These are phyloP conservation scores for Apiospora rasikravindrae DNA, from an alignment of 2,329 filamentous ascomycete genomes.

Conservation along the genomic window DNA sequence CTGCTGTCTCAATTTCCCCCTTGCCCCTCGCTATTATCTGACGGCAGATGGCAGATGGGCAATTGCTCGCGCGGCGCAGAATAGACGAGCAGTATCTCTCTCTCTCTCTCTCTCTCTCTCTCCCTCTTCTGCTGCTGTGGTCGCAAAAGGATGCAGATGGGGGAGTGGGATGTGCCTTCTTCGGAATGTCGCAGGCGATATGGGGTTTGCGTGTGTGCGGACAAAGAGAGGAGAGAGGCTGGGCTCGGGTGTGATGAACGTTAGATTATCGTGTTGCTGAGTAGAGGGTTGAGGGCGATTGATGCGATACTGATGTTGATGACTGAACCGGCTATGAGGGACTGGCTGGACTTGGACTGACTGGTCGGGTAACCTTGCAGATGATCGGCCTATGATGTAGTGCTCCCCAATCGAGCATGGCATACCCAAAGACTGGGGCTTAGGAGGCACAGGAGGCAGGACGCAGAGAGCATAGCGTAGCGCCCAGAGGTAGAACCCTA, in stretches of 20 bases:
- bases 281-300: conserved; percentile 10
- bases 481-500: conserved; percentile 9
- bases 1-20: conserved; percentile 4
- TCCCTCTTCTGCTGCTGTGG: background rate
- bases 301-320: conserved; percentile 18
- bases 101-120: no score
- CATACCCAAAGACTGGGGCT: conserved; percentile 1
- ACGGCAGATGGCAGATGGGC: background rate
- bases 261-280: conserved; percentile 15
- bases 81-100: background rate
- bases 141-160: background rate
- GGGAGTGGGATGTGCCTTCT: background rate
- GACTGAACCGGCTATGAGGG: conserved; percentile 14
- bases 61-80: background rate
- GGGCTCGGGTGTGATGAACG: conserved; percentile 7
- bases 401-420: conserved; percentile 18
- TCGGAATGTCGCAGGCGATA: conserved; percentile 1
- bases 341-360: background rate
- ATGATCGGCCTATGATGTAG: conserved; percentile 38
- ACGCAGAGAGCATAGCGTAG: background rate
- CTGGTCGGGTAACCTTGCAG: conserved; percentile 19
- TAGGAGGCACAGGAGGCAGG: background rate
- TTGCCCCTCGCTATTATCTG: conserved; percentile 3
- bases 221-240: background rate
- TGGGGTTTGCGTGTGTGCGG: background rate